Evolutionary conservation across 768 basidiomycete genomes (phyloP), one percentile per base, ranked within the genome.

Genomic region (Lactarius psammicola): DNA sequence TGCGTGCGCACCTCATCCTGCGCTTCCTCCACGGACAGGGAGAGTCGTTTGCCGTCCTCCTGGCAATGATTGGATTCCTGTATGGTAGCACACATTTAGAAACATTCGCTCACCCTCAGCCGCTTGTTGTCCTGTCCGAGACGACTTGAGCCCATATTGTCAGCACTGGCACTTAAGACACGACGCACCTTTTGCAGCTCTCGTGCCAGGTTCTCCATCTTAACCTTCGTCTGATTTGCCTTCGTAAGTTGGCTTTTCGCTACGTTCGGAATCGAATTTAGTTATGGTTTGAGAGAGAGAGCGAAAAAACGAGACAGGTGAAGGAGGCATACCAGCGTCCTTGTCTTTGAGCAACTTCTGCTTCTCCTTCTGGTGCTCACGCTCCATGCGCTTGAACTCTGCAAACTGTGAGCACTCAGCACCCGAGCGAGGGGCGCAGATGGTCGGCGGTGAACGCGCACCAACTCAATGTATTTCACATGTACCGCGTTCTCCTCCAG

Each of bases 321-420:
- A 4, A 40, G 26, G 49, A 56, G 42, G 75, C 78, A 54, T 62
- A 92, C 91, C 90, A 69, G 90, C 85, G 77, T 94, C 93, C 79
- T 94, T 94, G 80, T 95, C 93, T 78, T 94, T 94, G 57, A 85
- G 81, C 34, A 94, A 80, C 73, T 94, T 94, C 79, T 94, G 92
- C 76, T 91, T 94, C 80, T 94, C 93, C 78, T 92, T 94, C 46
- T 92, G 87, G 72, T 94, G 89, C 73, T 94, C 92, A 69, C 93
- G 84, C 76, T 95, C 93, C 73, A 91, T 76, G 59, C 90, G 84
- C 75, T 94, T 94, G 75, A 92, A 79, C 76, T 94, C 92, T 72
- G 92, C 90, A 76, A 94, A 95, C 92, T 95, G 72, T 55, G 49
- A 64, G 62, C 30, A 56, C 58, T 66, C 63, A 51, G 60, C 23